These are phyloP conservation scores for Sporothrix humicola DNA, from an alignment of 2,329 filamentous ascomycete species.

Conservation along the genomic window DNA sequence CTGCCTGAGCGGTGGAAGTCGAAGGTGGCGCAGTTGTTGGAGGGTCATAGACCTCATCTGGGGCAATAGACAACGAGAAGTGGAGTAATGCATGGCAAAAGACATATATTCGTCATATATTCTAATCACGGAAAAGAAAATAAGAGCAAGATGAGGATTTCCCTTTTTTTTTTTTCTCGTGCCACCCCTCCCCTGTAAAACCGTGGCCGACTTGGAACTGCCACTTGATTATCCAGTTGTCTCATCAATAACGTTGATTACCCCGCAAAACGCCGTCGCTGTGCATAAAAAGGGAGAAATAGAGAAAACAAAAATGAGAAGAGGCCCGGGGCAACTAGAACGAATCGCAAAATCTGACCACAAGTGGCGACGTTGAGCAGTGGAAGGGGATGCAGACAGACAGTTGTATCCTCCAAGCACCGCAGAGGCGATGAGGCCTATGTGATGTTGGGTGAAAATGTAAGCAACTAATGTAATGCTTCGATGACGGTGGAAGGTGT, in stretches of 20 bases:
- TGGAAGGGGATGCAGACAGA: too few relatives aligned
- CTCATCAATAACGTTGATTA: background rate
- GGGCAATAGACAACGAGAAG: slow-evolving; percentile 1
- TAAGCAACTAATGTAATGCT: too few relatives aligned
- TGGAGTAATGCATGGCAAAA: background rate
- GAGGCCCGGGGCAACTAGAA: background rate
- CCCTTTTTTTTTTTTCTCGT: background rate
- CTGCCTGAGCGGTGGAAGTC: slow-evolving; percentile 46
- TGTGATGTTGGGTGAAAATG: too few relatives aligned
- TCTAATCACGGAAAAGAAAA: background rate
- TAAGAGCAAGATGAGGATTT: background rate
- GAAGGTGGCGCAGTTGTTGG: slow-evolving; percentile 46
- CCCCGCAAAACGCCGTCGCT: slow-evolving; percentile 36
- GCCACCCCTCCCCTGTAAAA: background rate
- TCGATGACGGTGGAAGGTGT: background rate
- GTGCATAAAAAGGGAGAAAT: slow-evolving; percentile 25
- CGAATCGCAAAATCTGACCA: too few relatives aligned
- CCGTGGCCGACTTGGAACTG: background rate
- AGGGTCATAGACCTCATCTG: slow-evolving; percentile 23
- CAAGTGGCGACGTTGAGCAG: too few relatives aligned
- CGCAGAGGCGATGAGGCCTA: too few relatives aligned
- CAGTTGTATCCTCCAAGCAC: too few relatives aligned
- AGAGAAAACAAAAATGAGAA: slow-evolving; percentile 15
- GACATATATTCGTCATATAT: background rate
- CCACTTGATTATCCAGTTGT: background rate